phyloP scores from a whole-genome alignment of 768 basidiomycete species.

The Mycena pura region DNA sequence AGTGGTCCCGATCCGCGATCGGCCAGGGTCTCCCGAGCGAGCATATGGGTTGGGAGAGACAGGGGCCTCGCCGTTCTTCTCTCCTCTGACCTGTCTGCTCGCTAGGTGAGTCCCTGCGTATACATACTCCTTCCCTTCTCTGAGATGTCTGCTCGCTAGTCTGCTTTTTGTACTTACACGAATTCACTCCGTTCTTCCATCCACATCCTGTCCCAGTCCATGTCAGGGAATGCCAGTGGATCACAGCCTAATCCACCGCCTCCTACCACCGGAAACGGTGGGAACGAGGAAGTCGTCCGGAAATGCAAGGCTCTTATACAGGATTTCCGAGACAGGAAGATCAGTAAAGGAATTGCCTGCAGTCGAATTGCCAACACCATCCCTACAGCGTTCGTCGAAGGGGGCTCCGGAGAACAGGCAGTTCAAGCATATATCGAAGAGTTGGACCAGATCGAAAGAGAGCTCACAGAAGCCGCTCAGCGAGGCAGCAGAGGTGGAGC shows the following conservation, averaged over 20 bases:
- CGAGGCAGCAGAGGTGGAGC: neutral
- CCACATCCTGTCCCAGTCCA: too few species aligned
- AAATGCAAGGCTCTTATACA: neutral
- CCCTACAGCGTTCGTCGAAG: neutral
- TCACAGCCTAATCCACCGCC: too few species aligned
- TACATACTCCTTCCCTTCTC: too few species aligned
- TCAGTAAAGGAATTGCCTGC: neutral
- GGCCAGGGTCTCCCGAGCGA: neutral
- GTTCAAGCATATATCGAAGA: neutral
- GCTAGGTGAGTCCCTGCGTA: too few species aligned
- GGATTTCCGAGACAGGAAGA: neutral
- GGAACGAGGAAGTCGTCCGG: too few species aligned
- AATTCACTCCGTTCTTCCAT: too few species aligned
- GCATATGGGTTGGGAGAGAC: neutral
- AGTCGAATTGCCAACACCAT: neutral
- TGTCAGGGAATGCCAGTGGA: too few species aligned
- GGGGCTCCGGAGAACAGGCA: neutral
- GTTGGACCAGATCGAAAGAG: neutral
- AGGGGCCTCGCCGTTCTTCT: neutral
- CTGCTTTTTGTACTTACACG: too few species aligned
- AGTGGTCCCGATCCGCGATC: neutral
- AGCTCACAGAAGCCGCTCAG: neutral
- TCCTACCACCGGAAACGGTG: too few species aligned
- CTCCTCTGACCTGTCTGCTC: neutral
- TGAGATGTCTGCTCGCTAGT: too few species aligned